Evolutionary conservation across 2,329 filamentous ascomycete species (phyloP).

Genomic region (Ophioceras dolichostomum): DNA sequence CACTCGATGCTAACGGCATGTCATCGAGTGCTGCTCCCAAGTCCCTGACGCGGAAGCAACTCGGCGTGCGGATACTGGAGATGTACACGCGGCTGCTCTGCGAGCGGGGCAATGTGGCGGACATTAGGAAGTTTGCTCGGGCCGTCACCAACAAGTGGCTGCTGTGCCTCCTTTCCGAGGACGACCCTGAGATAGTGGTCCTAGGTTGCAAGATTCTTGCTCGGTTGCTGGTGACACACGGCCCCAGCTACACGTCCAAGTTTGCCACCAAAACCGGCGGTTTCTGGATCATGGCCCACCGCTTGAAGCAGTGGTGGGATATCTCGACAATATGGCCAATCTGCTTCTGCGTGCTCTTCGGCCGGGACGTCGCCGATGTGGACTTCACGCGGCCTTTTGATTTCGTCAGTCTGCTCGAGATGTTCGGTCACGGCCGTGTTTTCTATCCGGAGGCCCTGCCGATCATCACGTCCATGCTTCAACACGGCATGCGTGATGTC

Average conservation of each 20-base stretch:
- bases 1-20: slow-evolving; percentile 19
- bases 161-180: slow-evolving; percentile 78
- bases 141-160: slow-evolving; percentile 98
- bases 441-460: slow-evolving; percentile 66
- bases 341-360: slow-evolving; percentile 81
- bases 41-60: slow-evolving; percentile 49
- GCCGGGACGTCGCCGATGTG: slow-evolving; percentile 63
- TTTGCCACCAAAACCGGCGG: slow-evolving; percentile 71
- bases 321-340: slow-evolving; percentile 75
- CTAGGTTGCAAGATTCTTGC: slow-evolving; percentile 74
- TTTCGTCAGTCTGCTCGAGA: slow-evolving; percentile 58
- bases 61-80: slow-evolving; percentile 63
- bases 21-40: slow-evolving; percentile 15
- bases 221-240: slow-evolving; percentile 72
- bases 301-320: slow-evolving; percentile 81
- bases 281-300: slow-evolving; percentile 72
- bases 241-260: slow-evolving; percentile 68
- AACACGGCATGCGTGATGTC: slow-evolving; percentile 66
- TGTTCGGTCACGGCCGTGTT: slow-evolving; percentile 58
- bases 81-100: slow-evolving; percentile 73
- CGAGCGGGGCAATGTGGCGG: slow-evolving; percentile 51
- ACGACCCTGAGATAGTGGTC: slow-evolving; percentile 71
- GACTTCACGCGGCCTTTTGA: slow-evolving; percentile 65
- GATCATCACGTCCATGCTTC: slow-evolving; percentile 76
- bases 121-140: slow-evolving; percentile 78